A percentile compares a stretch with the other conserved stretches of the same genome.
Conservation (phyloP, 441 rosid genomes). For the Rhodomyrtus psidioides region DNA sequence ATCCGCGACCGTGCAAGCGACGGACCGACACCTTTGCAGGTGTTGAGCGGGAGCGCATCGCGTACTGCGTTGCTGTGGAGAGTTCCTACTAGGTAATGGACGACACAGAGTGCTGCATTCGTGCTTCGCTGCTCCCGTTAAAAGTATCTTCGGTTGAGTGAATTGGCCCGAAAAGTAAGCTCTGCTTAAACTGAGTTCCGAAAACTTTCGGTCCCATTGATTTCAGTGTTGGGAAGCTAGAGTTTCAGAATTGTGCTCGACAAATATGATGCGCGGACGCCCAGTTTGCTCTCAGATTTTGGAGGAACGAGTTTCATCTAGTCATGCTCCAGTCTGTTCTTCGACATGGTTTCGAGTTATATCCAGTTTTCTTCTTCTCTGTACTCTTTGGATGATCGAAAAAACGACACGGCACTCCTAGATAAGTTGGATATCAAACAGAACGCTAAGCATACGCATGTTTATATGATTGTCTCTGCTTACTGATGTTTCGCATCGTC, state of each 20-base stretch:
- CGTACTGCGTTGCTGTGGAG: not conserved
- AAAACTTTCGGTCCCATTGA: not conserved
- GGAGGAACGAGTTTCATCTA: not conserved
- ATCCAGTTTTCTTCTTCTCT: not conserved
- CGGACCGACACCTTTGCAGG: not conserved
- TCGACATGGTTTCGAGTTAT: not conserved
- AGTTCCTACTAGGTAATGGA: not conserved
- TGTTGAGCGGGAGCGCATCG: not conserved
- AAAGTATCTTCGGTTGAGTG: not conserved
- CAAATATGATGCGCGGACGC: not conserved
- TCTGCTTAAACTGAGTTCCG: accelerated
- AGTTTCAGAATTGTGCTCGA: not conserved
- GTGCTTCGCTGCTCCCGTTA: not conserved
- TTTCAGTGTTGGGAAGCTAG: not conserved
- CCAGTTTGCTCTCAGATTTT: not conserved
- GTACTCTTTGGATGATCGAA: not conserved
- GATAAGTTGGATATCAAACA: not conserved
- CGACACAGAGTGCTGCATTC: not conserved
- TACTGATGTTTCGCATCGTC: not conserved
- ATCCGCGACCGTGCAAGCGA: not conserved
- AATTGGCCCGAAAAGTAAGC: not conserved
- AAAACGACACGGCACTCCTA: not conserved
- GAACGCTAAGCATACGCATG: not conserved
- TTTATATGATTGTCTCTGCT: not conserved
- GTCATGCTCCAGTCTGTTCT: not conserved